phyloP scores from a whole-genome alignment of 2,329 filamentous ascomycete genomes.

The Echinosphaeria canescens region DNA sequence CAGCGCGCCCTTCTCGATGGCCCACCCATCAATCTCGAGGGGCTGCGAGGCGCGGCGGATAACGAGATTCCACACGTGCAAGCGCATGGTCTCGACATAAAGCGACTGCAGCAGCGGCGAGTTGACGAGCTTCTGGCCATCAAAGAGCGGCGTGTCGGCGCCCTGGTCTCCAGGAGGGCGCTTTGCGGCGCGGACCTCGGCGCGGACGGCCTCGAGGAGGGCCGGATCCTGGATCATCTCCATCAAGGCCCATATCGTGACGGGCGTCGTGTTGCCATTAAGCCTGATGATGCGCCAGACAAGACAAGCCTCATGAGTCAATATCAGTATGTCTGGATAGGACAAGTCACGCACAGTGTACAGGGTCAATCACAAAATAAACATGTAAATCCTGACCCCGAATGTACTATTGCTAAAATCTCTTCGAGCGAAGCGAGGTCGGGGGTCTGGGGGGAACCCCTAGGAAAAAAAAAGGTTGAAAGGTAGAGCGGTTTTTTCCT shows the following conservation, averaged over 20 bases:
- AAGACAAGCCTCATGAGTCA: background rate
- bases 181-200: slow-evolving; percentile 2
- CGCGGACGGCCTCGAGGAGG: slow-evolving; percentile 3
- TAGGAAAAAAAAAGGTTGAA: too few relatives aligned
- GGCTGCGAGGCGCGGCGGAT: slow-evolving; percentile 3
- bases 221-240: slow-evolving; percentile 5
- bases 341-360: too few relatives aligned
- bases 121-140: slow-evolving; percentile 2
- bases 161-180: too few relatives aligned
- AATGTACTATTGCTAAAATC: too few relatives aligned
- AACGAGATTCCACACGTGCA: slow-evolving; percentile 5
- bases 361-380: too few relatives aligned
- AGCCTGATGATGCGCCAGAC: background rate
- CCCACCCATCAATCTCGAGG: slow-evolving; percentile 3
- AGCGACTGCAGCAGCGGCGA: slow-evolving; percentile 6
- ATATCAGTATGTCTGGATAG: background rate
- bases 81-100: slow-evolving; percentile 6
- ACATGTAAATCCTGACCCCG: too few relatives aligned
- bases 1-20: slow-evolving; percentile 2
- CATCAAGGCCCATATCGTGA: slow-evolving; percentile 6
- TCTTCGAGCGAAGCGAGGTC: too few relatives aligned
- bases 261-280: slow-evolving; percentile 7
- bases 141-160: background rate
- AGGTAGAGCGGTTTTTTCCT: too few relatives aligned
- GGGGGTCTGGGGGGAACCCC: too few relatives aligned